phyloP scores from a whole-genome alignment of 208 protist genomes.

The Hexamita inflata region DNA sequence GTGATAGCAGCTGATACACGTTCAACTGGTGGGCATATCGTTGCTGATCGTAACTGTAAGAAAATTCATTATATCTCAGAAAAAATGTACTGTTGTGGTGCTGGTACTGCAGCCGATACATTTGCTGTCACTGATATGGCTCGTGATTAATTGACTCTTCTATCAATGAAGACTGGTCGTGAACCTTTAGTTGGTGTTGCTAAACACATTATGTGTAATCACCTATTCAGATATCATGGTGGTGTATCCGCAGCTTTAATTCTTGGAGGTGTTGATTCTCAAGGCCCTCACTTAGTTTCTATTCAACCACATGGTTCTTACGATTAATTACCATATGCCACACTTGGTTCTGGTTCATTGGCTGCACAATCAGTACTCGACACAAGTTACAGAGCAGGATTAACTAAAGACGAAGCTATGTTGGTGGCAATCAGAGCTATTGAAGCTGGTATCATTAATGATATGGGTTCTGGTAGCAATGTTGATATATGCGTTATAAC shows the following conservation, averaged over 20 bases:
- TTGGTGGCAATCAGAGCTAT: conserved; percentile 84
- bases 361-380: conserved; percentile 90
- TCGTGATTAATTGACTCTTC: conserved; percentile 72
- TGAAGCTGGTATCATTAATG: conserved; percentile 95
- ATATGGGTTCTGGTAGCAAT: conserved; percentile 93
- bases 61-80: conserved; percentile 99
- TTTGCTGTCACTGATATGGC: conserved; percentile 72
- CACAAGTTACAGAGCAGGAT: conserved; percentile 69
- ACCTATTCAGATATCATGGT: conserved; percentile 90
- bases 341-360: conserved; percentile 96
- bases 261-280: conserved; percentile 89
- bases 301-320: conserved; percentile 91
- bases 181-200: conserved; percentile 82
- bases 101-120: conserved; percentile 96
- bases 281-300: conserved; percentile 80
- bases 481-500: conserved; percentile 92
- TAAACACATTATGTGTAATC: conserved; percentile 81
- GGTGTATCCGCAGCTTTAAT: conserved; percentile 92
- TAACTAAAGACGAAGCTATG: conserved; percentile 81
- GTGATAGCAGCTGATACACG: conserved; percentile 98
- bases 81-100: conserved; percentile 99
- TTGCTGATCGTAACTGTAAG: conserved; percentile 96
- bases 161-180: conserved; percentile 73
- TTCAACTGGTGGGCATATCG: conserved; percentile 89
- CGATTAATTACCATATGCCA: conserved; percentile 87